Percentiles rank a stretch among this genome's conserved stretches.
Conservation (phyloP, 352 stramenopile species). For the Globisporangium abappressorium region DNA sequence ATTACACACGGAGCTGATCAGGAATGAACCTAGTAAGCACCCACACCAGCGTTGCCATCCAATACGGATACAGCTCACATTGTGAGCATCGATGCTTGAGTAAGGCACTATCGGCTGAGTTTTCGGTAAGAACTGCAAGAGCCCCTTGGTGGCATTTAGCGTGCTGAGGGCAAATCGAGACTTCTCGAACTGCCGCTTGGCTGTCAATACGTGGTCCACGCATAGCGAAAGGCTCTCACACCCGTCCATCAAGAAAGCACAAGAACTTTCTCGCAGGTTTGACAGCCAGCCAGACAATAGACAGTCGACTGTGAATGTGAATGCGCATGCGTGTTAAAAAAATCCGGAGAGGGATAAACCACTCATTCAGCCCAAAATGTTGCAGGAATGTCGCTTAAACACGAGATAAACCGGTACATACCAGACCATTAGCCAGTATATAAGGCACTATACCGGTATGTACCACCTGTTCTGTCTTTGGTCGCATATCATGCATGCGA, state of each 20-base stretch:
- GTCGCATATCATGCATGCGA: not conserved
- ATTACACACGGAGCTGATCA: too few relatives aligned
- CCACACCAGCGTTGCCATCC: not conserved
- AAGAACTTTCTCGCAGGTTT: not conserved
- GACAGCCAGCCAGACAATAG: not conserved
- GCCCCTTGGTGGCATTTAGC: too few relatives aligned
- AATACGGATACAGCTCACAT: not conserved
- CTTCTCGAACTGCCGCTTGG: not conserved
- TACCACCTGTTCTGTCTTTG: not conserved
- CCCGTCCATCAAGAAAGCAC: not conserved
- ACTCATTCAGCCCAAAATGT: not conserved
- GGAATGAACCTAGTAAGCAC: too few relatives aligned
- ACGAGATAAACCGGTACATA: not conserved
- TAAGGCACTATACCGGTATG: not conserved
- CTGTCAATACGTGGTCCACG: not conserved
- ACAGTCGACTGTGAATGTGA: not conserved
- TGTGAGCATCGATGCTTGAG: not conserved
- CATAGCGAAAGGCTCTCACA: not conserved
- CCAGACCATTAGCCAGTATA: not conserved
- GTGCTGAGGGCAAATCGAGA: not conserved
- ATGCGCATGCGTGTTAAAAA: not conserved
- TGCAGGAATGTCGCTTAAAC: not conserved
- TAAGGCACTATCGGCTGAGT: too few relatives aligned
- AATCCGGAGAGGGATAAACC: not conserved
- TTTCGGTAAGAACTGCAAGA: too few relatives aligned